Base-by-base conservation (phyloP, 2,329 filamentous ascomycete genomes). In the Pseudopithomyces chartarum region DNA sequence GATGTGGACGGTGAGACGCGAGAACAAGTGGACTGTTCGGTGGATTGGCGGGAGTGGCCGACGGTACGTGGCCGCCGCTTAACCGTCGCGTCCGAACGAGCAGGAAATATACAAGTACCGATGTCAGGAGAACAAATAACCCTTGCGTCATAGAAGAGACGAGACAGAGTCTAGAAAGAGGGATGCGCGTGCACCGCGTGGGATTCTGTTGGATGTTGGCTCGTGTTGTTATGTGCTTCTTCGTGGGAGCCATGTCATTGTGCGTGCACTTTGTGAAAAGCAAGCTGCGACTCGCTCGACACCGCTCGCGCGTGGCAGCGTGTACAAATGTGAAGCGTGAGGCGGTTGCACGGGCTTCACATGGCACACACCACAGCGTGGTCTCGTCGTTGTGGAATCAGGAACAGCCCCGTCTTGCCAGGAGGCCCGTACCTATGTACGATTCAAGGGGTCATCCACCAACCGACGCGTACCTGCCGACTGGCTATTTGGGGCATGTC, bases 51-150 rank as follows among this genome's bases (percentile, higher is more conserved):
- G 55, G 42, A 54, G 42, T 38, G 40, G 29, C 45, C 55, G 53
- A 19, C 40, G 26, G 57, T 60, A 71, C 70, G 66, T 70, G 69
- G 64, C 66, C 59, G 60, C 58, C 64, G 57, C 65, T 64, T 60
- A 68, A 65, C 66, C 56, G 67, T 61, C 49, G 50, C 54, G 54
- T 29, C 48, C 51, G 40, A 56, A 47, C 43, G 26, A 40, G 58
- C 44, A 54, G 52, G 50, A 55, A 23, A 45, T 50, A 55, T 52
- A 52, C 47, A 55, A 47, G 33, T 60, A 57, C 57, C 57, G 55
- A 55, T 42, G 33, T 45, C 44, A 59, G 55, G 23, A 52, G 13
- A 57, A 22, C 55, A 44, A 33, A 43, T 42, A 23, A 29, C 26
- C 42, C 26, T 38, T 54, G 55, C 53, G 54, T 52, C 54, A 58